These are phyloP conservation scores for Podaxis sp. DNA, from an alignment of 768 basidiomycete species.

Conservation along the genomic window DNA sequence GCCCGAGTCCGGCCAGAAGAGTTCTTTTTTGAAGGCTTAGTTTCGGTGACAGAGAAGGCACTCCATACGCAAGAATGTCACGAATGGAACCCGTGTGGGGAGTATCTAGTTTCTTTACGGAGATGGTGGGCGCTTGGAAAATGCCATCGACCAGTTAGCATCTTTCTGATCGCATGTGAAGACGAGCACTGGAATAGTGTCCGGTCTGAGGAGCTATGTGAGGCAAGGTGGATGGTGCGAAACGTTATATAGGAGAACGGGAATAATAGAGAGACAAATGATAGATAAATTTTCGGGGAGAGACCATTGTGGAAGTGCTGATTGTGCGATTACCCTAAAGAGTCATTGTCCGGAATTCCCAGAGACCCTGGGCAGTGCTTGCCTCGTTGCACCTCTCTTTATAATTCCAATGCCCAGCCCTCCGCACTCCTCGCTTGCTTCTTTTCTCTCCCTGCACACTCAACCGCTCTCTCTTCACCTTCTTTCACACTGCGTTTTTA, in stretches of 20 bases:
- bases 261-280: not conserved
- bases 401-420: constrained; percentile 12
- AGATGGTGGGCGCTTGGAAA: not conserved
- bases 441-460: constrained; percentile 7
- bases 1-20: constrained; percentile 2
- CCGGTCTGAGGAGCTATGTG: not conserved
- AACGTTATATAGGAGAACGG: not conserved
- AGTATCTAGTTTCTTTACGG: not conserved
- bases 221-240: not conserved
- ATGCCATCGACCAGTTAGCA: not conserved
- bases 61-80: not conserved
- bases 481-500: not conserved
- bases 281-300: not conserved
- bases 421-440: constrained; percentile 15
- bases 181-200: not conserved
- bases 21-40: not conserved
- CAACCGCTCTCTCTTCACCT: constrained; percentile 1
- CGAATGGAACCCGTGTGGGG: not conserved
- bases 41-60: constrained; percentile 7
- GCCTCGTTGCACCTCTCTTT: constrained; percentile 10
- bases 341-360: constrained; percentile 12
- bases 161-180: not conserved
- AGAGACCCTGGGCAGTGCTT: constrained; percentile 2
- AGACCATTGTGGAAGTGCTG: constrained; percentile 5
- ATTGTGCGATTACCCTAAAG: constrained; percentile 9